These are phyloP conservation scores for Trichoderma asperelloides DNA, from an alignment of 495 filamentous ascomycete species.

Conservation along the genomic window DNA sequence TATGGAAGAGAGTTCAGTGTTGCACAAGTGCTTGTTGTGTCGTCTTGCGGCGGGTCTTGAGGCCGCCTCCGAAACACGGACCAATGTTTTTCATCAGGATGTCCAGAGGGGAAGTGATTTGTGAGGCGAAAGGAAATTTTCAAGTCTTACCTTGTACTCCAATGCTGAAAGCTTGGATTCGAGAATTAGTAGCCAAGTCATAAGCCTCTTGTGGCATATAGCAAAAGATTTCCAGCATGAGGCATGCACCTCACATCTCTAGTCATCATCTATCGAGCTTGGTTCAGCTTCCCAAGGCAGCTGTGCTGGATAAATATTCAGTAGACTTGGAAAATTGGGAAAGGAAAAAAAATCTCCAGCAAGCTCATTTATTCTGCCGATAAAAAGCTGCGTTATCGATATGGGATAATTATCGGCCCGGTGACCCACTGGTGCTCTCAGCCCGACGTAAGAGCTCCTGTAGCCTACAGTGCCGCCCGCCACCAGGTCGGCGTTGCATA, in stretches of 20 bases:
- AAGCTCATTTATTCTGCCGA: slow-evolving; percentile 66
- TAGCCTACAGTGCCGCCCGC: slow-evolving; percentile 19
- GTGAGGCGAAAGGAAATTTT: not conserved
- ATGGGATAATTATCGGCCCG: slow-evolving; percentile 15
- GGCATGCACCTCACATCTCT: not conserved
- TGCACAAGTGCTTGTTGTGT: slow-evolving; percentile 70
- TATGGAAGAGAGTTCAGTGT: slow-evolving; percentile 52
- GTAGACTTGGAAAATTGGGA: not conserved
- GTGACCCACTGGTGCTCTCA: slow-evolving; percentile 8
- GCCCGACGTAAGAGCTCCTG: slow-evolving; percentile 11
- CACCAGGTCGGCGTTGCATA: slow-evolving; percentile 18
- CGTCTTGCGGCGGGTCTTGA: slow-evolving; percentile 94
- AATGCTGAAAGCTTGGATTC: not conserved
- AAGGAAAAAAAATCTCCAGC: slow-evolving; percentile 16
- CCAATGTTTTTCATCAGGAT: slow-evolving; percentile 82
- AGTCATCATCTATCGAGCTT: not conserved
- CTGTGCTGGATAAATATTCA: not conserved
- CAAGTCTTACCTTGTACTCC: not conserved
- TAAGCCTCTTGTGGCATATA: not conserved
- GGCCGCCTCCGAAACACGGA: slow-evolving; percentile 98
- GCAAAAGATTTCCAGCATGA: not conserved
- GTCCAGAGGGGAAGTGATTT: not conserved
- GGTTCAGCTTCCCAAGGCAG: not conserved
- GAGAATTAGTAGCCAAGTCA: not conserved
- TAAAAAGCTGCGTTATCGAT: slow-evolving; percentile 14